Conservation (phyloP, 2,329 filamentous ascomycete genomes). For the Ceratocystis alfenasii region DNA sequence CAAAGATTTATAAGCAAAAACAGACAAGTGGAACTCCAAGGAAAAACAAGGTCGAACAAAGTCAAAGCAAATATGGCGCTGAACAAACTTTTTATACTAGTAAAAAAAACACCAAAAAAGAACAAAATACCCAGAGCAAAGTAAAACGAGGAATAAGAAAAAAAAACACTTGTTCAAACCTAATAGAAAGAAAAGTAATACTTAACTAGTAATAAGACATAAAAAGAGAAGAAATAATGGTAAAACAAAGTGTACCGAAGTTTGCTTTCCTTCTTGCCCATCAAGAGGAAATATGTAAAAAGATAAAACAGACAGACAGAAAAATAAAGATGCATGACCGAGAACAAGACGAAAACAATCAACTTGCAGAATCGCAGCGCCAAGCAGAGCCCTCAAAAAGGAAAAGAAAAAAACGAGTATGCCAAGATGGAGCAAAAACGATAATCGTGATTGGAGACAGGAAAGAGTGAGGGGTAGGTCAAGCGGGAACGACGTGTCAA, state of each 20-base stretch:
- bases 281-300: conserved; percentile 11
- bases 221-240: conserved; percentile 12
- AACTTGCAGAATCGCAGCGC: neutral
- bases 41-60: neutral
- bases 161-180: conserved; percentile 14
- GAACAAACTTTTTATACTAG: conserved; percentile 22
- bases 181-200: conserved; percentile 13
- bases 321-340: neutral
- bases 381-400: neutral
- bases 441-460: neutral
- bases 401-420: conserved; percentile 5
- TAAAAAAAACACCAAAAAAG: conserved; percentile 12
- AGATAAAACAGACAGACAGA: neutral
- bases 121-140: conserved; percentile 4
- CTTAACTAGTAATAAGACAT: conserved; percentile 15
- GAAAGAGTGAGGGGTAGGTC: neutral
- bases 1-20: conserved; percentile 13
- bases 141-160: neutral
- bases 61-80: conserved; percentile 15
- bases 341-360: conserved; percentile 5
- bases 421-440: neutral
- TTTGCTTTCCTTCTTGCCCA: neutral
- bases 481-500: neutral
- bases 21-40: neutral
- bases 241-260: conserved; percentile 14